Conservation (phyloP, 257 asterid genomes). For the Sherardia arvensis region DNA sequence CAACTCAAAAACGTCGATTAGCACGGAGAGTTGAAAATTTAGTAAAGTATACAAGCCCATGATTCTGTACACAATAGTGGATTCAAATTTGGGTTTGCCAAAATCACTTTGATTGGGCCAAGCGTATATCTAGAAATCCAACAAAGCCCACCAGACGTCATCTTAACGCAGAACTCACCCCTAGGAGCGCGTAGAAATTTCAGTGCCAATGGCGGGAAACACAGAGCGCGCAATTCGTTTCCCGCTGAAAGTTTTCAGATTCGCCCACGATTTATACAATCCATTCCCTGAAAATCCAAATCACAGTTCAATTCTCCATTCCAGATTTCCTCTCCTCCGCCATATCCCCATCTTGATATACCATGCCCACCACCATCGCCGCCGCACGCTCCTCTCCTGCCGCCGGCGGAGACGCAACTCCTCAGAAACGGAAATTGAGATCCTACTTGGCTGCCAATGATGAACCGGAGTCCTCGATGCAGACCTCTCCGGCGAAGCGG, state of each 20-base stretch:
- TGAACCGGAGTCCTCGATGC: conserved; percentile 23
- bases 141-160: neutral
- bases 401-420: conserved; percentile 27
- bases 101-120: neutral
- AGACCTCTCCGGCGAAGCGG: conserved; percentile 30
- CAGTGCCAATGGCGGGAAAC: conserved; percentile 22
- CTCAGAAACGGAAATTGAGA: conserved; percentile 47
- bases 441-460: conserved; percentile 24
- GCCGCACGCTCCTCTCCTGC: conserved; percentile 25
- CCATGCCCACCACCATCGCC: conserved; percentile 55
- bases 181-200: neutral
- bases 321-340: neutral
- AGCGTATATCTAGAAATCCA: neutral
- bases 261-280: conserved; percentile 3
- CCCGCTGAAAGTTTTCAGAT: conserved; percentile 23
- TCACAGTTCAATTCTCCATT: neutral
- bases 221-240: conserved; percentile 15
- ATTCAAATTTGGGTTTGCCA: neutral
- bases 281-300: neutral
- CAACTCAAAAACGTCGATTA: no score
- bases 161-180: neutral
- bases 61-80: no score
- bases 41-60: no score
- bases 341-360: neutral
- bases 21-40: no score